phyloP scores from a whole-genome alignment of 1,284 basidiomycete genomes.

The Apiotrichum porosum region DNA sequence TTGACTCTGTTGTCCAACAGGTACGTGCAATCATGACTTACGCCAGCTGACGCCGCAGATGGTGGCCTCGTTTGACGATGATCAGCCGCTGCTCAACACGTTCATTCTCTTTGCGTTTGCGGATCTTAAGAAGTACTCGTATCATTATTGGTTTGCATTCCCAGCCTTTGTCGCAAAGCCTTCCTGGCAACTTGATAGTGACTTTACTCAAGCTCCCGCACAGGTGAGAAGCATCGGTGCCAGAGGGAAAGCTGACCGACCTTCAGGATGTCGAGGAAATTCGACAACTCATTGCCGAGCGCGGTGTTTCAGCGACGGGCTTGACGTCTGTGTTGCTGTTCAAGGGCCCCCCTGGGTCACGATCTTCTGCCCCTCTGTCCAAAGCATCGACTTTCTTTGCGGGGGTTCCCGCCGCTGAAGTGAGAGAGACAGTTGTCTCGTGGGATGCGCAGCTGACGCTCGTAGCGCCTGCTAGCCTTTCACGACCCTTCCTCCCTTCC shows the following conservation, averaged over 20 bases:
- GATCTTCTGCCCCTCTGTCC: slow-evolving; percentile 55
- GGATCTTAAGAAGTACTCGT: slow-evolving; percentile 96
- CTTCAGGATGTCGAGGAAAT: slow-evolving; percentile 35
- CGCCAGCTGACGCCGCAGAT: slow-evolving; percentile 21
- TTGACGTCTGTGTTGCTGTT: too few species aligned
- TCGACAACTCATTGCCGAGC: slow-evolving; percentile 1
- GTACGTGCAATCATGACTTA: slow-evolving; percentile 40
- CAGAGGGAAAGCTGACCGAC: too few species aligned
- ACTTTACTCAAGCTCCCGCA: slow-evolving; percentile 5
- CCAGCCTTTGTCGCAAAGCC: slow-evolving; percentile 84
- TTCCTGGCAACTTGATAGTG: slow-evolving; percentile 66
- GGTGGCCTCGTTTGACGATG: slow-evolving; percentile 26
- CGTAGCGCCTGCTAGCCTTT: slow-evolving; percentile 67
- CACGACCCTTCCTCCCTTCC: slow-evolving; percentile 78
- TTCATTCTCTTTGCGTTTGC: slow-evolving; percentile 91
- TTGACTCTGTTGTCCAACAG: slow-evolving; percentile 64
- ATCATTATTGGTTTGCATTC: slow-evolving; percentile 97
- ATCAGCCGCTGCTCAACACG: slow-evolving; percentile 56
- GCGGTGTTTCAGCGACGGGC: too few species aligned
- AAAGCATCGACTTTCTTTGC: slow-evolving; percentile 58
- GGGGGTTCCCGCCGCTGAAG: slow-evolving; percentile 48
- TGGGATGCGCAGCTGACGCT: too few species aligned
- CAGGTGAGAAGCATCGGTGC: slow-evolving; percentile 15
- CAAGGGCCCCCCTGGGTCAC: slow-evolving; percentile 21
- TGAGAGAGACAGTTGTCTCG: too few species aligned